Evolutionary conservation across 2,329 filamentous ascomycete genomes (phyloP).

Genomic region (Fusarium algeriense): DNA sequence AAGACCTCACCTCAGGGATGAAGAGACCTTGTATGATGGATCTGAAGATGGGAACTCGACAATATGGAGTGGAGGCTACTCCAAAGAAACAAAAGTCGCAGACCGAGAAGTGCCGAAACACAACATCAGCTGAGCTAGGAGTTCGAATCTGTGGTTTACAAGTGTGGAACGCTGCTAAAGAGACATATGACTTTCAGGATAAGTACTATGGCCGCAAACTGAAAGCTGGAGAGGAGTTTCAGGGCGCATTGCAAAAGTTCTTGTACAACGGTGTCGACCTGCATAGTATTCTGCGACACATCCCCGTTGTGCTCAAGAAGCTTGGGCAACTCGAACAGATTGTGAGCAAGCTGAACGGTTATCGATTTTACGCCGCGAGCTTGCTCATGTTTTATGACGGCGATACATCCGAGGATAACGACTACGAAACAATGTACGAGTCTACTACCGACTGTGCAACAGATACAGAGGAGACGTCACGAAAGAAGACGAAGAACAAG

Average conservation of each 20-base stretch:
- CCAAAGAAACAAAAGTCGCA: conserved; percentile 95
- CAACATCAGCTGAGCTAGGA: conserved; percentile 90
- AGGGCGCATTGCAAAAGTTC: conserved; percentile 87
- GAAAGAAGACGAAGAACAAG: conserved; percentile 61
- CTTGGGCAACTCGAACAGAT: conserved; percentile 86
- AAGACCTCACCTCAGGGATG: conserved; percentile 97
- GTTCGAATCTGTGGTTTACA: conserved; percentile 96
- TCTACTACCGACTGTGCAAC: conserved; percentile 70
- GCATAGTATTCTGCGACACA: conserved; percentile 84
- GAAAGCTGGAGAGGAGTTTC: conserved; percentile 89
- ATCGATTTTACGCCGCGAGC: conserved; percentile 95
- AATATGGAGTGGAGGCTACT: conserved; percentile 92
- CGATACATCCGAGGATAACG: conserved; percentile 67
- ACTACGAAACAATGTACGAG: conserved; percentile 65
- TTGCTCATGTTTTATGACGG: conserved; percentile 96
- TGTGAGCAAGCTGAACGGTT: conserved; percentile 81
- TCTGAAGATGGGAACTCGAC: conserved; percentile 97
- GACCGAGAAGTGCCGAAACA: conserved; percentile 89
- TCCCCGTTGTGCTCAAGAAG: conserved; percentile 88
- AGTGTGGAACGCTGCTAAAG: conserved; percentile 88
- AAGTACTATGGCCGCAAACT: conserved; percentile 95
- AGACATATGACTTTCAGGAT: conserved; percentile 94
- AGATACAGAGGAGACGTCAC: conserved; percentile 67
- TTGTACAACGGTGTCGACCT: conserved; percentile 90
- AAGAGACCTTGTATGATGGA: conserved; percentile 96